Evolutionary conservation across 129 eudicot genomes (phyloP), one percentile per base, ranked within the genome.

Genomic region (Chrysanthemum lavandulifolium): DNA sequence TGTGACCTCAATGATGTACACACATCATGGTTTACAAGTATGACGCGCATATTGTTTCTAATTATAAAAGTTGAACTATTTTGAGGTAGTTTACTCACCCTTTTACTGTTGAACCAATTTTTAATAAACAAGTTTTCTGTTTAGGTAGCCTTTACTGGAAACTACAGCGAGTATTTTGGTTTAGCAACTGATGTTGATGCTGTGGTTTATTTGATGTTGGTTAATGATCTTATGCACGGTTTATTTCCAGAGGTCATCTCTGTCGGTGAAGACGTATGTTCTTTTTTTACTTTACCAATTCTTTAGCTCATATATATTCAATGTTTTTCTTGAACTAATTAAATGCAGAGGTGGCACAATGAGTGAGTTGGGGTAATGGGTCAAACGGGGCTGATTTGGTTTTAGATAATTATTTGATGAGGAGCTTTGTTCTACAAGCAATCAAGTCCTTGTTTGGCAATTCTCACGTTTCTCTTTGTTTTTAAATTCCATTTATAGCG

Each of bases 1-100:
- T 61, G 99, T 95, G 73, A 95, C 99, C 18, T 95, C 99, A 47
- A 95, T 95, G 99, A 95, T 95, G 99, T 95, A 95, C 78, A 90
- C 97, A 63, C 97, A 95, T 83, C 99, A 95, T 69, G 99, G 99
- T 43, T 89, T 95, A 76, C 85, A 80, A 94, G 99, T 86, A 79
- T 36, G 59, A 21, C 70, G 53, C 36, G 6, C 14, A 13, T 61
- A 56, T 49, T 74, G 69, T 62, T 14, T 73, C 14, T 62, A 73
- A 49, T 29, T 19, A 23, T 61, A 4, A 19, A 29, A 45, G 27
- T 43, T 25, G 33, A 21, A 21, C 36, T 59, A 40, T 40, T 40
- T 40, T 40, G 10, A 40, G 47, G 47, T 40, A 7, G 47, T 40
- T 16, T 58, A 10, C 31, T 58, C 19, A 2, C 13, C 29, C 63